phyloP scores from a whole-genome alignment of 1,284 basidiomycete species.

The Trichosporon ovoides region DNA sequence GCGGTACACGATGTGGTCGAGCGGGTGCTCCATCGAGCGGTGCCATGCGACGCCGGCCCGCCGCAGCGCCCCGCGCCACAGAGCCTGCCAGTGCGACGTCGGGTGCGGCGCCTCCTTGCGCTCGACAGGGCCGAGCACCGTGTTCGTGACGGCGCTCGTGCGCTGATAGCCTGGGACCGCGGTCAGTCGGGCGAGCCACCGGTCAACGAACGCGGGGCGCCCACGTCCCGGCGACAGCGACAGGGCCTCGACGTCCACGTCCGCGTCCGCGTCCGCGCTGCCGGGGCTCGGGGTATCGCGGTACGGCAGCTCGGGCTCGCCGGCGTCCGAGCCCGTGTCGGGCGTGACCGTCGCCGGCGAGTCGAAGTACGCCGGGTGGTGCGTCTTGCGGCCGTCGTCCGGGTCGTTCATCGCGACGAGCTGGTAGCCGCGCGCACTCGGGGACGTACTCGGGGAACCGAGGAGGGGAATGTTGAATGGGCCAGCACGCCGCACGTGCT shows the following conservation, averaged over 20 bases:
- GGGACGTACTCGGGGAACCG: too few species aligned
- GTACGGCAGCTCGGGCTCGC: neutral
- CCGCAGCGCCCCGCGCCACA: neutral
- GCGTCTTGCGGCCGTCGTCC: neutral
- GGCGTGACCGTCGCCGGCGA: neutral
- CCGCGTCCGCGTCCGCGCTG: neutral
- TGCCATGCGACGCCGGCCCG: neutral
- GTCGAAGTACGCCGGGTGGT: neutral
- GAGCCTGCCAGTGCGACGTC: neutral
- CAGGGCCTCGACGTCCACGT: neutral
- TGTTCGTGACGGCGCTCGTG: neutral
- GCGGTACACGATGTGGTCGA: constrained; percentile 9
- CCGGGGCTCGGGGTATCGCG: neutral
- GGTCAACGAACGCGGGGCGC: neutral
- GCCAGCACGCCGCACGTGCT: neutral
- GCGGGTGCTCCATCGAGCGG: neutral
- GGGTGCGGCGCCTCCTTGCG: neutral
- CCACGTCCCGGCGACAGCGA: neutral
- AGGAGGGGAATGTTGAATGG: neutral
- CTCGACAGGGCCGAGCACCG: constrained; percentile 12
- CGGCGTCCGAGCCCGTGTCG: too few species aligned
- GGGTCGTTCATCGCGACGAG: constrained; percentile 1
- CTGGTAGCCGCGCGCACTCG: neutral
- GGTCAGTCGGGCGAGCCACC: neutral
- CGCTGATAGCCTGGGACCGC: neutral